phyloP scores from a whole-genome alignment of 2,329 filamentous ascomycete species.

The Domatiomyces globalis region DNA sequence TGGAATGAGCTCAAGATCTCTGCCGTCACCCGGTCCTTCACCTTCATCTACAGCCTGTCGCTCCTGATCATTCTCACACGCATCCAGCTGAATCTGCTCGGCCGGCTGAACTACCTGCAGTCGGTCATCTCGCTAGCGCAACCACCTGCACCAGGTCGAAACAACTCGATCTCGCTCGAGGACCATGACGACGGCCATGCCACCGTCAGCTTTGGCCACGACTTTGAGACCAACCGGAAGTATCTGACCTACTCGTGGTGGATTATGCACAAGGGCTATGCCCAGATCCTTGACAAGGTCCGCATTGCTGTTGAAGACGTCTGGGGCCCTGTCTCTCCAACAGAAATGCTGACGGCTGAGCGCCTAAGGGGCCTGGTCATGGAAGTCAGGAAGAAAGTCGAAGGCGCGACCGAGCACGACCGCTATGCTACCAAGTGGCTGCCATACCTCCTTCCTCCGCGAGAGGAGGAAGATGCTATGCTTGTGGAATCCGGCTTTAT shows the following conservation, averaged over 20 bases:
- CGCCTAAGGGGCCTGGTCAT: constrained; percentile 66
- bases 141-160: constrained; percentile 42
- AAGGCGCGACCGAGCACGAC: constrained; percentile 55
- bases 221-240: constrained; percentile 89
- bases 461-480: constrained; percentile 56
- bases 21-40: constrained; percentile 86
- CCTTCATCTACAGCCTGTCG: constrained; percentile 77
- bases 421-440: constrained; percentile 60
- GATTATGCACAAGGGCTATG: constrained; percentile 83
- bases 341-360: constrained; percentile 73
- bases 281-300: constrained; percentile 65
- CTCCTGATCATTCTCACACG: constrained; percentile 84
- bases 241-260: constrained; percentile 98
- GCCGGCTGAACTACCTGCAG: constrained; percentile 85
- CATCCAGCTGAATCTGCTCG: constrained; percentile 92
- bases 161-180: constrained; percentile 58
- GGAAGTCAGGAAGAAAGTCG: constrained; percentile 70
- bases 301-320: constrained; percentile 75
- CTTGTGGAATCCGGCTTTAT: constrained; percentile 71
- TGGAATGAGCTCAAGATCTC: constrained; percentile 92
- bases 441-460: constrained; percentile 64
- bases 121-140: constrained; percentile 85
- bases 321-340: constrained; percentile 76
- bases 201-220: constrained; percentile 63
- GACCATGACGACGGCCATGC: constrained; percentile 88